phyloP scores from a whole-genome alignment of 2,329 filamentous ascomycete species.

The Alternaria gaisen region DNA sequence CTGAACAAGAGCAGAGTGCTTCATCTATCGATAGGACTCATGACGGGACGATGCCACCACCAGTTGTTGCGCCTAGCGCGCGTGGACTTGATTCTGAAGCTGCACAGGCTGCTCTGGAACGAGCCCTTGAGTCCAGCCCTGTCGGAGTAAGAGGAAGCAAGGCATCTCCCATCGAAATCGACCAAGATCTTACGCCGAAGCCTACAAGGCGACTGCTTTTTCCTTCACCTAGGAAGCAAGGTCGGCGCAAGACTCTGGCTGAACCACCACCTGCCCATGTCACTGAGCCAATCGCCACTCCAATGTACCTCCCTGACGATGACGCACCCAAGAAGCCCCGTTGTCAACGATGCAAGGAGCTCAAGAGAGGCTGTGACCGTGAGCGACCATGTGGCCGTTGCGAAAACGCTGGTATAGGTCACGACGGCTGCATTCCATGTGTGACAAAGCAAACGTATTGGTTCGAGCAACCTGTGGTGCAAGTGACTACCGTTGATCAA shows the following conservation, averaged over 20 bases:
- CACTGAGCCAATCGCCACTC: conserved; percentile 7
- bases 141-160: conserved; percentile 60
- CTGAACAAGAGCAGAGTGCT: conserved; percentile 18
- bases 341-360: conserved; percentile 36
- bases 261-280: conserved; percentile 50
- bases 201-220: conserved; percentile 77
- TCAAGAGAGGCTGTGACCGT: conserved; percentile 38
- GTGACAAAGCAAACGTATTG: conserved; percentile 26
- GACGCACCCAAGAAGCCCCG: conserved; percentile 30
- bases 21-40: conserved; percentile 19
- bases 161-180: conserved; percentile 59
- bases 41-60: conserved; percentile 25
- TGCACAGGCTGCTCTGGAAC: conserved; percentile 55
- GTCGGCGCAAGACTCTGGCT: conserved; percentile 68
- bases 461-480: conserved; percentile 28
- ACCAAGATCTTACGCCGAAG: conserved; percentile 63
- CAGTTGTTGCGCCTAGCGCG: conserved; percentile 9
- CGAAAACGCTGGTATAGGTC: conserved; percentile 27
- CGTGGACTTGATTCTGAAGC: conserved; percentile 24
- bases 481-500: conserved; percentile 18
- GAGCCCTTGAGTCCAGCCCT: conserved; percentile 70
- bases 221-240: conserved; percentile 75
- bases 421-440: conserved; percentile 35
- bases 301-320: conserved; percentile 20
- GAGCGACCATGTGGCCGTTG: conserved; percentile 38